These are phyloP conservation scores for Diddensiella caesifluorescens DNA, from an alignment of 805 yeast genomes.

Conservation along the genomic window DNA sequence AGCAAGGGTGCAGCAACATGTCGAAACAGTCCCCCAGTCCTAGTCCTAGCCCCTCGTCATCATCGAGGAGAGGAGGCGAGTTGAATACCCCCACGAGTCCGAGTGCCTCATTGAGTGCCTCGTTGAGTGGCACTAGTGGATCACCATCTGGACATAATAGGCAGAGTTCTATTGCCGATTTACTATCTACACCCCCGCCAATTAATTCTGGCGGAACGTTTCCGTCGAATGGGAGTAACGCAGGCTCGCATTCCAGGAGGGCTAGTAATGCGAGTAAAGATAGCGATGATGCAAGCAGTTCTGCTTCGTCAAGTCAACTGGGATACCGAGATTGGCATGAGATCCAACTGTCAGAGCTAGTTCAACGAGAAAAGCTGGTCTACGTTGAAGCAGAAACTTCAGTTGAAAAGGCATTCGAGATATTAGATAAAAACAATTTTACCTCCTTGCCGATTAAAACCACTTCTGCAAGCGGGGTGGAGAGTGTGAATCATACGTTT, in stretches of 20 bases:
- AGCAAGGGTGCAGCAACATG: too few species aligned
- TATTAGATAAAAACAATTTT: constrained; percentile 61
- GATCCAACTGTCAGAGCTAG: constrained; percentile 62
- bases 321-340: constrained; percentile 59
- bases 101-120: neutral
- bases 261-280: constrained; percentile 12
- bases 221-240: neutral
- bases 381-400: constrained; percentile 60
- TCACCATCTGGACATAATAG: constrained; percentile 6
- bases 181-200: constrained; percentile 31
- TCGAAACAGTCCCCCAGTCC: constrained; percentile 3
- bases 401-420: constrained; percentile 85
- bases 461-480: constrained; percentile 1
- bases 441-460: constrained; percentile 75
- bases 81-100: neutral
- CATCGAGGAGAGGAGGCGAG: neutral
- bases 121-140: neutral
- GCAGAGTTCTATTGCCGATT: constrained; percentile 28
- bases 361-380: constrained; percentile 72
- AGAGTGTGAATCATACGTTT: constrained; percentile 49
- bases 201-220: constrained; percentile 11
- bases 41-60: constrained; percentile 1
- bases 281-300: constrained; percentile 3
- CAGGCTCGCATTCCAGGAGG: constrained; percentile 6
- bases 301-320: constrained; percentile 1